Evolutionary conservation across 441 rosid genomes (phyloP).

Genomic region (Macaranga tanarius): DNA sequence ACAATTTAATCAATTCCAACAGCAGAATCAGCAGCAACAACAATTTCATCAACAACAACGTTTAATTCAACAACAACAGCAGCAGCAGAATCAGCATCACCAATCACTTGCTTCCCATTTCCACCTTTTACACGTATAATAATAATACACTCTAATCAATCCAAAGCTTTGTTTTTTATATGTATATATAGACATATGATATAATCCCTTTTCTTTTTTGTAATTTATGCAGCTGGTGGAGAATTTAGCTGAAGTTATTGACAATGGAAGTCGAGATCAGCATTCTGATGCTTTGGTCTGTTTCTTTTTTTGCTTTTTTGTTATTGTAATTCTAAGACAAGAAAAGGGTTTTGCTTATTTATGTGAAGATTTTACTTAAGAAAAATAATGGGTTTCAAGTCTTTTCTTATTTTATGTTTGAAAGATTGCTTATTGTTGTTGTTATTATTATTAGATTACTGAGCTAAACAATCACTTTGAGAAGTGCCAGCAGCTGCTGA

Average conservation of each 20-base stretch:
- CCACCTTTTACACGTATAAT: constrained; percentile 61
- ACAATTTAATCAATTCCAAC: constrained; percentile 38
- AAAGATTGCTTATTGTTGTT: constrained; percentile 3
- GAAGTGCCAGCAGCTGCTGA: constrained; percentile 85
- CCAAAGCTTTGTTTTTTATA: neutral
- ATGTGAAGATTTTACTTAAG: neutral
- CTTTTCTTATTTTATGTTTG: neutral
- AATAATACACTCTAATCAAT: neutral
- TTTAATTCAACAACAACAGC: constrained; percentile 25
- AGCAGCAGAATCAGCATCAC: constrained; percentile 62
- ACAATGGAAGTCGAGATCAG: constrained; percentile 77
- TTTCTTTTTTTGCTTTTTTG: neutral
- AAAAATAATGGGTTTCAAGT: neutral
- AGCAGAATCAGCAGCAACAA: constrained; percentile 37
- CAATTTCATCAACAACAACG: constrained; percentile 36
- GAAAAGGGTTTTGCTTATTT: neutral
- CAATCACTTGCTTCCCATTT: constrained; percentile 92
- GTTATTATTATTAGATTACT: constrained; percentile 37
- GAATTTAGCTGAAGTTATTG: constrained; percentile 63
- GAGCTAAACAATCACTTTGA: constrained; percentile 84
- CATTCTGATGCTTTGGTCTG: constrained; percentile 80
- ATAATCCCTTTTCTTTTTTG: neutral
- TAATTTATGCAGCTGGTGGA: constrained; percentile 54
- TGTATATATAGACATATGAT: too few relatives aligned
- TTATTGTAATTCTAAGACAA: neutral